Conservation (phyloP, 1,139 yeast genomes). For the Lipomyces yarrowii region DNA sequence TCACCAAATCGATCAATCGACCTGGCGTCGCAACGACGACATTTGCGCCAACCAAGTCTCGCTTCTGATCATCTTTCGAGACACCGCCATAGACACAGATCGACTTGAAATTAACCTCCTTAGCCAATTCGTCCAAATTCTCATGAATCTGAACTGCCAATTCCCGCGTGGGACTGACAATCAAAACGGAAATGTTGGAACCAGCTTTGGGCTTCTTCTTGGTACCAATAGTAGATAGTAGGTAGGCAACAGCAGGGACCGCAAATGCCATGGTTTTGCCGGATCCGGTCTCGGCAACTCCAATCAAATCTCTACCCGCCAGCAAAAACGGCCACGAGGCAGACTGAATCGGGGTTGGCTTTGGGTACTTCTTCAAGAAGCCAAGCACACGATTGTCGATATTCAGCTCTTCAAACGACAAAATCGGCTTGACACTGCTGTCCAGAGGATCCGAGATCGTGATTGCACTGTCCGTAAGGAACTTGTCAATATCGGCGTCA, state of each 20-base stretch:
- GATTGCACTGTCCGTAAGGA: conserved; percentile 72
- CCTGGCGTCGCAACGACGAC: conserved; percentile 98
- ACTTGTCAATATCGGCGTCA: conserved; percentile 51
- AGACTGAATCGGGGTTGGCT: conserved; percentile 97
- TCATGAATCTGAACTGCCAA: conserved; percentile 85
- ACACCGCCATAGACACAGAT: conserved; percentile 98
- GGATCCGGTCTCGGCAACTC: conserved; percentile 98
- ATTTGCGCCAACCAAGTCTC: conserved; percentile 62
- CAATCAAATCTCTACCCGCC: conserved; percentile 82
- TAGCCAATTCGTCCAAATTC: conserved; percentile 68
- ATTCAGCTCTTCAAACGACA: conserved; percentile 64
- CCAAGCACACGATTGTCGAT: conserved; percentile 59
- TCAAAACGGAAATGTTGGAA: conserved; percentile 70
- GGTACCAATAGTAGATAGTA: conserved; percentile 37
- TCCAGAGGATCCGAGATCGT: conserved; percentile 70
- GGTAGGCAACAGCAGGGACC: conserved; percentile 88
- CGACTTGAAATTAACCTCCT: conserved; percentile 63
- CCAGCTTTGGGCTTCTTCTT: conserved; percentile 33
- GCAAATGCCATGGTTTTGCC: conserved; percentile 98
- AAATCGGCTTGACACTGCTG: conserved; percentile 62
- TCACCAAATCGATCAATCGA: conserved; percentile 83
- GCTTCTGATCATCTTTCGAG: conserved; percentile 82
- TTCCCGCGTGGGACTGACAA: conserved; percentile 96
- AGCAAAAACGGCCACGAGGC: conserved; percentile 93
- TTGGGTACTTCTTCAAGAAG: conserved; percentile 69